Conservation (phyloP, 208 protist genomes). For the Acanthamoeba castellanii region DNA sequence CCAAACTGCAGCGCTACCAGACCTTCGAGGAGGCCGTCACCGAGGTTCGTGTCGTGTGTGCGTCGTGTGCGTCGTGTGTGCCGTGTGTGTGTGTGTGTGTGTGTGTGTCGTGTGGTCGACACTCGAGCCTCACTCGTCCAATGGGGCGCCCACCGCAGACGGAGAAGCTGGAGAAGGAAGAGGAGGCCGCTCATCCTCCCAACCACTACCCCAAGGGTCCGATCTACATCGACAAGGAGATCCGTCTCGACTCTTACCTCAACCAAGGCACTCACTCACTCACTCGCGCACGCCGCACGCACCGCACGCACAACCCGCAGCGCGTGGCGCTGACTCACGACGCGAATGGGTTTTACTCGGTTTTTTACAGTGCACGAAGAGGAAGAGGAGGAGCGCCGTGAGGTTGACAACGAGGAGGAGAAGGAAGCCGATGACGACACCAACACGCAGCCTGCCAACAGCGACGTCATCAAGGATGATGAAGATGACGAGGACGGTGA, state of each 20-base stretch:
- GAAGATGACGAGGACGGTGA: slow-evolving; percentile 58
- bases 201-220: slow-evolving; percentile 69
- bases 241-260: slow-evolving; percentile 66
- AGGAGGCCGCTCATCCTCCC: slow-evolving; percentile 1
- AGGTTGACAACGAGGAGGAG: slow-evolving; percentile 47
- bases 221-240: slow-evolving; percentile 38
- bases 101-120: too few species aligned
- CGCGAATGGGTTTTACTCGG: neutral
- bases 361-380: slow-evolving; percentile 6
- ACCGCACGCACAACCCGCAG: too few species aligned
- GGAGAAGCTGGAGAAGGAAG: slow-evolving; percentile 58
- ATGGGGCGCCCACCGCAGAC: neutral
- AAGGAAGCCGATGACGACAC: slow-evolving; percentile 42
- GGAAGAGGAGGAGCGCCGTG: neutral
- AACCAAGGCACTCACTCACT: slow-evolving; percentile 2
- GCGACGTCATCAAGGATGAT: slow-evolving; percentile 24
- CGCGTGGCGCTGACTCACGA: too few species aligned
- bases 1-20: slow-evolving; percentile 61
- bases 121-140: too few species aligned
- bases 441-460: neutral
- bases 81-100: too few species aligned
- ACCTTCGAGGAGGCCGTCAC: slow-evolving; percentile 56
- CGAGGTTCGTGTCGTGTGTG: too few species aligned
- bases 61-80: too few species aligned
- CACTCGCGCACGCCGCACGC: too few species aligned